Evolutionary conservation across 169 alveolate genomes (phyloP).

Genomic region (Babesia bigemina): DNA sequence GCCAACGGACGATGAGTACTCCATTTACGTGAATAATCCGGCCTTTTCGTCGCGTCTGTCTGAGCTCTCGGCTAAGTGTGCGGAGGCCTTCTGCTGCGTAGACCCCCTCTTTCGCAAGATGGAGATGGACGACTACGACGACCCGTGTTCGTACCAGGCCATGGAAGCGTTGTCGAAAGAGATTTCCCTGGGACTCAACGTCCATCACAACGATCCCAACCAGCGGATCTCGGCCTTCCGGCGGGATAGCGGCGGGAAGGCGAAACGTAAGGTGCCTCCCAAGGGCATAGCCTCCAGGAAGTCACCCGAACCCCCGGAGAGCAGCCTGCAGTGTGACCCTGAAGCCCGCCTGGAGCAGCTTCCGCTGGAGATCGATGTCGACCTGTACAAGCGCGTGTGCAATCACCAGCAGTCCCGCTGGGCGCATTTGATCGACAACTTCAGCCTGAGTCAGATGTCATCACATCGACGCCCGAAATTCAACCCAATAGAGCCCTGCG

Average conservation of each 20-base stretch:
- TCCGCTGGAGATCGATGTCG: slow-evolving; percentile 17
- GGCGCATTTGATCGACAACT: slow-evolving; percentile 49
- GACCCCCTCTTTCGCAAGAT: slow-evolving; percentile 13
- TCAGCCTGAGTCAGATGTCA: slow-evolving; percentile 11
- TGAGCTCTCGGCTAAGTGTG: slow-evolving; percentile 14
- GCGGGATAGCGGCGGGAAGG: neutral
- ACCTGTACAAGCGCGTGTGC: slow-evolving; percentile 24
- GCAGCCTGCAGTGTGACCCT: neutral
- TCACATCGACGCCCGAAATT: slow-evolving; percentile 20
- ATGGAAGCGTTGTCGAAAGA: slow-evolving; percentile 22
- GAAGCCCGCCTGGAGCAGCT: slow-evolving; percentile 19
- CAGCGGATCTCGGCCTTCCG: slow-evolving; percentile 28
- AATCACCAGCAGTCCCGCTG: slow-evolving; percentile 48
- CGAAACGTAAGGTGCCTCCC: neutral
- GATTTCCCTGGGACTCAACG: slow-evolving; percentile 26
- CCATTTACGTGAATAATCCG: neutral
- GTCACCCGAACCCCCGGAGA: neutral
- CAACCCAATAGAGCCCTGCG: slow-evolving; percentile 34
- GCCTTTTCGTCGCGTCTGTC: slow-evolving; percentile 8
- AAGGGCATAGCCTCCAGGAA: neutral
- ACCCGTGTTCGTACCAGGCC: slow-evolving; percentile 2
- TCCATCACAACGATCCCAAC: slow-evolving; percentile 17
- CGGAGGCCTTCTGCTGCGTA: neutral
- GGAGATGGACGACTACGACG: slow-evolving; percentile 8
- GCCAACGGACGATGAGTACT: slow-evolving; percentile 20